Base-by-base conservation (phyloP, 2,329 filamentous ascomycete species). In the Pseudocercospora eumusae region DNA sequence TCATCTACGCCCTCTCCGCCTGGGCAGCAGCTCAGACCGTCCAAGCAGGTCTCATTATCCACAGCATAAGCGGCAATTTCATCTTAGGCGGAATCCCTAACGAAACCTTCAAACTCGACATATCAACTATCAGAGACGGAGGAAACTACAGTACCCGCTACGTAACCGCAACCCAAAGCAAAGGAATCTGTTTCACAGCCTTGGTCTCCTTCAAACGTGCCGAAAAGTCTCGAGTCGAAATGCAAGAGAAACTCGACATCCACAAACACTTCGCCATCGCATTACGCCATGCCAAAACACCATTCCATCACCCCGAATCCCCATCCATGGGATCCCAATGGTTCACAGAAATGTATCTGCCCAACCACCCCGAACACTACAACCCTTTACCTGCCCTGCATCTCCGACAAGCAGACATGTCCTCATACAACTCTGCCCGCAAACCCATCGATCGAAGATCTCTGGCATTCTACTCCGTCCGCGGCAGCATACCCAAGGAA, bases 11-110 rank as follows among this genome's bases (percentile, higher is more conserved):
- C 23, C 18, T 40, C 33, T 56, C 53, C 11, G 31, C 53, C 21
- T 56, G 53, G 53, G 28, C 28, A 23, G 18, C 28, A 25, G 53
- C 28, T 7, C 28, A 56, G 18, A 56, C 53, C 18, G 31, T 56
- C 8, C 13, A 23, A 18, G 31, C n/a, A 13, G 31, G 31, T 42
- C 28, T 56, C 7, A 42, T 42, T 2, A 56, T 56, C 11, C 53
- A 56, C 31, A 42, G 53, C 28, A 42, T 56, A 28, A 56, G 27
- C 20, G 53, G 53, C n/a, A 36, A 40, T n/a, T 56, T 56, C 31
- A 56, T 56, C 18, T n/a, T 56, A 11, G 50, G 53, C 31, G 53
- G 53, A n/a, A 56, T 56, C 6, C 53, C 53, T 15, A 40, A 7
- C 9, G 53, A 56, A 15, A n/a, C 21, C 20, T 56, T 56, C 53